A percentile compares a stretch with the other conserved stretches of the same genome.
Evolutionary conservation across 352 stramenopile genomes (phyloP).

Genomic region (Phytophthora kernoviae): DNA sequence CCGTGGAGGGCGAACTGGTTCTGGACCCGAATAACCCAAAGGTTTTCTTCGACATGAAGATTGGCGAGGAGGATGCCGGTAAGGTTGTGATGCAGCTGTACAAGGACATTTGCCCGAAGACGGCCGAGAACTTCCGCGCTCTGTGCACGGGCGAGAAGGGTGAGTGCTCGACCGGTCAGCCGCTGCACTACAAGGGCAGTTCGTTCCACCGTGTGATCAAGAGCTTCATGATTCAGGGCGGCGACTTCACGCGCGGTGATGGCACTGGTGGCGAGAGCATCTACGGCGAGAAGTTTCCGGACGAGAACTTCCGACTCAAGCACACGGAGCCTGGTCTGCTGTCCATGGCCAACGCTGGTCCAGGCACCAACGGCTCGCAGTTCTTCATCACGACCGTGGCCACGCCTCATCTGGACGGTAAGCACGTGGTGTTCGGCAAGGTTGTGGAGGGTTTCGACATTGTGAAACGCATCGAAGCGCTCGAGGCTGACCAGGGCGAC

Average conservation of each 20-base stretch:
- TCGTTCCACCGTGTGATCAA: conserved; percentile 98
- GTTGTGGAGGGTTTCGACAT: conserved; percentile 92
- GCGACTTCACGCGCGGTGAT: conserved; percentile 96
- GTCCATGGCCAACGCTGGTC: conserved; percentile 97
- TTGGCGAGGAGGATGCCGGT: conserved; percentile 87
- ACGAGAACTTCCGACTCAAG: conserved; percentile 99
- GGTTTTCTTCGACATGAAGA: conserved; percentile 98
- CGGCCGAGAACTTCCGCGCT: conserved; percentile 98
- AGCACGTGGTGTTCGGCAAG: conserved; percentile 98
- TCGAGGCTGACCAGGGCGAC: conserved; percentile 90
- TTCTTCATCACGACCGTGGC: conserved; percentile 96
- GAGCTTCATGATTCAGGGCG: conserved; percentile 94
- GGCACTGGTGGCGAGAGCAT: conserved; percentile 95
- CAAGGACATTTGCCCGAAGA: conserved; percentile 96
- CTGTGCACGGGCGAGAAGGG: conserved; percentile 98
- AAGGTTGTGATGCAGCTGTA: conserved; percentile 97
- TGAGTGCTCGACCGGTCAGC: conserved; percentile 73
- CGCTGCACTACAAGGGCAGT: conserved; percentile 98
- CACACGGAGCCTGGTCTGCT: conserved; percentile 95
- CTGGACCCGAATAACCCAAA: conserved; percentile 93
- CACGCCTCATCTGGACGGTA: conserved; percentile 97
- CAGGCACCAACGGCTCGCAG: conserved; percentile 97
- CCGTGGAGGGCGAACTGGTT: conserved; percentile 60
- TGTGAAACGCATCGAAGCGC: conserved; percentile 92
- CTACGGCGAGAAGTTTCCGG: conserved; percentile 94